Percentiles rank a stretch among this genome's conserved stretches.
Conservation (phyloP, 1,139 yeast species). For the Hemisphaericaspora lyxosophila region DNA sequence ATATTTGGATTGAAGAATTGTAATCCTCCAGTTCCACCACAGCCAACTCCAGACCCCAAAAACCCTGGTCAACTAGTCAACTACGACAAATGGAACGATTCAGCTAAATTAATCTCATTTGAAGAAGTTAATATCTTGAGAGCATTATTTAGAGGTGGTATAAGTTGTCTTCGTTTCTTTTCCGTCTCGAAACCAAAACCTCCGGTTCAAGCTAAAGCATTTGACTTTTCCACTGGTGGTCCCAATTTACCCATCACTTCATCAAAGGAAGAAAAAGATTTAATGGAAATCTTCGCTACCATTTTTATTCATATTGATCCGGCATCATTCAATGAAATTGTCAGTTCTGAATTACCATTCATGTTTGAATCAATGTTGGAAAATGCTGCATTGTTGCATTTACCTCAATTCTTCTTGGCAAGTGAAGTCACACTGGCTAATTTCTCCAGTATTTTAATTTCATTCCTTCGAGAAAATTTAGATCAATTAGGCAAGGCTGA, state of each 20-base stretch:
- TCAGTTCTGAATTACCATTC: slow-evolving; percentile 75
- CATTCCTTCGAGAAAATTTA: slow-evolving; percentile 71
- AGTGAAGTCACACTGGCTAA: slow-evolving; percentile 92
- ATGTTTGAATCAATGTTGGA: slow-evolving; percentile 77
- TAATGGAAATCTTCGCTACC: slow-evolving; percentile 94
- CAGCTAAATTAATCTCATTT: slow-evolving; percentile 76
- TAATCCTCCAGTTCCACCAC: slow-evolving; percentile 78
- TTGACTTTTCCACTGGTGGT: slow-evolving; percentile 68
- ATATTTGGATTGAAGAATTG: slow-evolving; percentile 88
- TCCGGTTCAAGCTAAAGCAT: slow-evolving; percentile 42
- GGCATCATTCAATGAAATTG: slow-evolving; percentile 91
- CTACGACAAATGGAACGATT: slow-evolving; percentile 74
- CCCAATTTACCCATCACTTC: slow-evolving; percentile 83
- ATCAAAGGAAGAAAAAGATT: slow-evolving; percentile 89
- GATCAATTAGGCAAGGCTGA: slow-evolving; percentile 81
- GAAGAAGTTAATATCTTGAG: slow-evolving; percentile 83
- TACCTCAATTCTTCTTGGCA: slow-evolving; percentile 92
- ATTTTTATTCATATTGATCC: slow-evolving; percentile 93
- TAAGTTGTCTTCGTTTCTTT: slow-evolving; percentile 77
- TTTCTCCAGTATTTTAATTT: slow-evolving; percentile 82
- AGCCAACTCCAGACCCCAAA: slow-evolving; percentile 51
- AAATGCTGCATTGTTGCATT: slow-evolving; percentile 84
- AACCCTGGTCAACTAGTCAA: slow-evolving; percentile 59
- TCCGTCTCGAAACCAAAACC: slow-evolving; percentile 53
- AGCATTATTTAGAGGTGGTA: slow-evolving; percentile 79